Percentiles rank a stretch among this genome's conserved stretches.
phyloP scores from a whole-genome alignment of 140 eudicot species.

The Cichorium intybus region DNA sequence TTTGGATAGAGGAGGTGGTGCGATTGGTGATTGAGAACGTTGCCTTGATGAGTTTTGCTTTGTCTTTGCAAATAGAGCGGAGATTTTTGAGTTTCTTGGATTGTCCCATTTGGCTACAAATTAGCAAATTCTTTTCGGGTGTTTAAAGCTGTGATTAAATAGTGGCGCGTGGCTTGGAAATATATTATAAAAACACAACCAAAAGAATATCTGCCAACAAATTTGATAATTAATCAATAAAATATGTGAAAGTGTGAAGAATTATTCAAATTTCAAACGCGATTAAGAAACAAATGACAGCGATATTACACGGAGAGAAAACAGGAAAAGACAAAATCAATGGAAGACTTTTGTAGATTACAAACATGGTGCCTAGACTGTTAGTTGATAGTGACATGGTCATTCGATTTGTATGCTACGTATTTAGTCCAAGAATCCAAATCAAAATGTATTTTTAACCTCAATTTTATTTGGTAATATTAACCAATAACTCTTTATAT shows the following conservation, averaged over 20 bases:
- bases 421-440: neutral
- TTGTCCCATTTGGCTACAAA: constrained; percentile 26
- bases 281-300: constrained; percentile 14
- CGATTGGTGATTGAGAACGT: constrained; percentile 39
- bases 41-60: constrained; percentile 58
- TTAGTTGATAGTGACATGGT: neutral
- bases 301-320: constrained; percentile 26
- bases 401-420: neutral
- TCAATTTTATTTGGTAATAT: no score
- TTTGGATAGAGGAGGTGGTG: constrained; percentile 40
- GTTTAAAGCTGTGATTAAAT: neutral
- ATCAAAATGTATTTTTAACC: neutral
- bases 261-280: constrained; percentile 9
- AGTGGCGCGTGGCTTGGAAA: neutral
- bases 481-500: no score
- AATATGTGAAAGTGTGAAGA: neutral
- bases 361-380: constrained; percentile 3
- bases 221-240: neutral
- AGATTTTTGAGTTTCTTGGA: constrained; percentile 35
- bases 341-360: neutral
- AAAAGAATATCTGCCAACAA: neutral
- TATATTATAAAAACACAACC: neutral
- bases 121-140: neutral
- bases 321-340: constrained; percentile 6
- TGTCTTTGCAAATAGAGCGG: constrained; percentile 55